These are phyloP conservation scores for Ophiocordyceps unilateralis DNA, from an alignment of 2,329 filamentous ascomycete genomes.

Conservation along the genomic window DNA sequence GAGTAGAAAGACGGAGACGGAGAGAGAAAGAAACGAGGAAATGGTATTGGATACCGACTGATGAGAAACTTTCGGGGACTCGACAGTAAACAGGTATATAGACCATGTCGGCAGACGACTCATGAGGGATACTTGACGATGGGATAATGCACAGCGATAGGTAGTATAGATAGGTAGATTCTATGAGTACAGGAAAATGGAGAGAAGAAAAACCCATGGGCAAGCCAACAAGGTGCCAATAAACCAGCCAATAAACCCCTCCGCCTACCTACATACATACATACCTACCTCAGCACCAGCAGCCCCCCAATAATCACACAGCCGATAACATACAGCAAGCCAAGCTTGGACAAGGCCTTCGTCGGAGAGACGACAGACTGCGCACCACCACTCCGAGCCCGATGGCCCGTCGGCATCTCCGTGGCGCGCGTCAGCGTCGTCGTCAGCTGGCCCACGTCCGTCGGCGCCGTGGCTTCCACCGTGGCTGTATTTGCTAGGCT, in stretches of 20 bases:
- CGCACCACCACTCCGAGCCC: background rate
- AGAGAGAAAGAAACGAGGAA: background rate
- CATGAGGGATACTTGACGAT: too few species aligned
- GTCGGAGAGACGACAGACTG: background rate
- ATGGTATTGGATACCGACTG: too few species aligned
- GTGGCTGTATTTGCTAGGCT: conserved; percentile 10
- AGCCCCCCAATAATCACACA: background rate
- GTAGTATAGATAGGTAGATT: too few species aligned
- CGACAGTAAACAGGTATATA: too few species aligned
- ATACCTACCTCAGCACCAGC: background rate
- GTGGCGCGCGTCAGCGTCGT: conserved; percentile 13
- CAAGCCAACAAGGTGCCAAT: too few species aligned
- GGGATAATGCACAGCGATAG: too few species aligned
- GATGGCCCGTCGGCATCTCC: background rate
- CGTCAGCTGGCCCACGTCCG: conserved; percentile 15
- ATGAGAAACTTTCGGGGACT: too few species aligned
- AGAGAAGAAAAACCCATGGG: too few species aligned
- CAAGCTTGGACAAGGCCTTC: background rate
- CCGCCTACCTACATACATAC: too few species aligned
- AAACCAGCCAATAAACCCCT: too few species aligned
- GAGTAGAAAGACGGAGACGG: background rate
- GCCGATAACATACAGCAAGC: background rate
- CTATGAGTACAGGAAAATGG: too few species aligned
- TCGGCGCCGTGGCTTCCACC: conserved; percentile 15
- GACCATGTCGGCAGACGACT: too few species aligned